Evolutionary conservation across 2,329 filamentous ascomycete genomes (phyloP).

Genomic region (Verticillium longisporum): DNA sequence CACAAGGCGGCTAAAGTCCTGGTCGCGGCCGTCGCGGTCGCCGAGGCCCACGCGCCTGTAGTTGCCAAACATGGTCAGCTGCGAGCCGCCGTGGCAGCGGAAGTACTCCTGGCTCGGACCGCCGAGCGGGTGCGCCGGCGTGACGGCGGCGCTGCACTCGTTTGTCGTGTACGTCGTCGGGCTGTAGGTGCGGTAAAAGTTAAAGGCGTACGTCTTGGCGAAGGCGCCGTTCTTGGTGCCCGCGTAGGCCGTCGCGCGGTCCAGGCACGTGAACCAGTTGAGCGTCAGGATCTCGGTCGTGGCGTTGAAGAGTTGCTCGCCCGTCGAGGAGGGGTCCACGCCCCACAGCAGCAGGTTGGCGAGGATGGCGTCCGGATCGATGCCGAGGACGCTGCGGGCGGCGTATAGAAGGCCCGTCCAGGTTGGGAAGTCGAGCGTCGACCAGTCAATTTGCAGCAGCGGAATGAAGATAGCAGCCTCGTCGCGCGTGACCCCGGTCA

Average conservation of each 20-base stretch:
- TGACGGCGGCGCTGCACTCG: constrained; percentile 21
- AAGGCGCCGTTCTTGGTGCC: constrained; percentile 23
- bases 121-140: constrained; percentile 19
- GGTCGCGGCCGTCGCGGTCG: constrained; percentile 27
- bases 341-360: neutral
- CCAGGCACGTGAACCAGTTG: constrained; percentile 23
- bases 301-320: neutral
- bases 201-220: constrained; percentile 23
- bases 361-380: neutral
- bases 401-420: neutral
- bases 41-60: constrained; percentile 19
- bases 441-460: neutral
- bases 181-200: constrained; percentile 33
- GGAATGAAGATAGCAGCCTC: neutral
- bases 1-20: constrained; percentile 22
- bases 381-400: neutral
- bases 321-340: neutral
- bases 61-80: constrained; percentile 28
- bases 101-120: constrained; percentile 29
- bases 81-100: constrained; percentile 33
- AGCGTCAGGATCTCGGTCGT: neutral
- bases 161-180: constrained; percentile 18
- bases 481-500: neutral
- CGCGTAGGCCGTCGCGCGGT: constrained; percentile 24
- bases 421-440: neutral